A percentile compares a stretch with the other conserved stretches of the same genome.
These are phyloP conservation scores for Eucalyptus regnans DNA, from an alignment of 345 rosid species.

Conservation along the genomic window DNA sequence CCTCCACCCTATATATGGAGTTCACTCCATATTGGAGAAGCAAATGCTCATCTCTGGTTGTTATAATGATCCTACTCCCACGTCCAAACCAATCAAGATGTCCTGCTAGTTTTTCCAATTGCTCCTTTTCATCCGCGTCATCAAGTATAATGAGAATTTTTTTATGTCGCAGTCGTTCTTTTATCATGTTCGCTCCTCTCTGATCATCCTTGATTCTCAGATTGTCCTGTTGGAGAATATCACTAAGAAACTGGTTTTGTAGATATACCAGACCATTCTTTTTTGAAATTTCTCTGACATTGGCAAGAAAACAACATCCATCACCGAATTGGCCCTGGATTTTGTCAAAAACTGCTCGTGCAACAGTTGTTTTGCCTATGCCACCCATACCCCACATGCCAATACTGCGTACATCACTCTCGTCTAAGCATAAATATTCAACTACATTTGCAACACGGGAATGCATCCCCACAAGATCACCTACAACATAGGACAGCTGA, in stretches of 20 bases:
- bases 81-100: neutral
- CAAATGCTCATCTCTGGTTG: neutral
- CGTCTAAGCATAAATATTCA: rapidly evolving
- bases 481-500: neutral
- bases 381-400: neutral
- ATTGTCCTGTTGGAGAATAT: neutral
- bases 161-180: neutral
- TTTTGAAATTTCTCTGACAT: conserved; percentile 5
- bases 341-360: conserved; percentile 1
- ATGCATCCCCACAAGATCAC: neutral
- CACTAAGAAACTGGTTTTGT: neutral
- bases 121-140: neutral
- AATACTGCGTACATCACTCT: neutral
- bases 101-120: neutral
- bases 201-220: neutral
- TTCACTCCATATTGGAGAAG: neutral
- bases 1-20: neutral
- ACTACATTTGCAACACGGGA: neutral
- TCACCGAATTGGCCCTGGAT: conserved; percentile 6
- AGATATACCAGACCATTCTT: neutral
- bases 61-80: conserved; percentile 1
- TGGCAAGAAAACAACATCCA: conserved; percentile 1
- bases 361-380: neutral
- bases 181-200: neutral
- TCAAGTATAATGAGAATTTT: neutral